These are phyloP conservation scores for Ensete ventricosum DNA, from an alignment of 176 grass and related monocot genomes.

Conservation along the genomic window DNA sequence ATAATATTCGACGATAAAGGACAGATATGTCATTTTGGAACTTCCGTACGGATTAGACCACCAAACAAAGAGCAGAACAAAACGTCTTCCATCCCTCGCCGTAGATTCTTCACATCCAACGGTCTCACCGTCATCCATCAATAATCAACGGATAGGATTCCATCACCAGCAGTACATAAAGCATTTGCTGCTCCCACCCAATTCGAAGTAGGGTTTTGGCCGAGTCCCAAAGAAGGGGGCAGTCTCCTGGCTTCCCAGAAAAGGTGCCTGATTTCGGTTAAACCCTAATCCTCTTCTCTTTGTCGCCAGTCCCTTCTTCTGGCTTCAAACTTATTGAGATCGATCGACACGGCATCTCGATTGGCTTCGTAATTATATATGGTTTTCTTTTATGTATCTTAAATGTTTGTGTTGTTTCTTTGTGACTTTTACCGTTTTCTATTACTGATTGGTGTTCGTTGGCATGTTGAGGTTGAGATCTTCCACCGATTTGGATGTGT, in stretches of 20 bases:
- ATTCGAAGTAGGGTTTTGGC: not conserved
- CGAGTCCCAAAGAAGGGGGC: not conserved
- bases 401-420: not conserved
- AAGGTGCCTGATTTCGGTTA: not conserved
- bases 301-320: not conserved
- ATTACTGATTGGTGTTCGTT: not conserved
- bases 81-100: not conserved
- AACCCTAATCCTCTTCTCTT: not conserved
- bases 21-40: too few species aligned
- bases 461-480: not conserved
- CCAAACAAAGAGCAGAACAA: not conserved
- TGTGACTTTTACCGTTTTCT: not conserved
- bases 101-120: not conserved
- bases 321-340: not conserved
- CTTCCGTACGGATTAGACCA: not conserved
- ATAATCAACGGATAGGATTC: not conserved
- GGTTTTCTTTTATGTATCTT: not conserved
- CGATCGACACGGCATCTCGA: not conserved
- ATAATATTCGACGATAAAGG: too few species aligned
- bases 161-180: not conserved
- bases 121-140: not conserved
- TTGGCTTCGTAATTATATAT: not conserved
- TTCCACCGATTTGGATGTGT: not conserved
- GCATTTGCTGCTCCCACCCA: not conserved
- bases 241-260: not conserved